A percentile compares a stretch with the other conserved stretches of the same genome.
These are phyloP conservation scores for Fomitopsis pulvina DNA, from an alignment of 768 basidiomycete species.

Conservation along the genomic window DNA sequence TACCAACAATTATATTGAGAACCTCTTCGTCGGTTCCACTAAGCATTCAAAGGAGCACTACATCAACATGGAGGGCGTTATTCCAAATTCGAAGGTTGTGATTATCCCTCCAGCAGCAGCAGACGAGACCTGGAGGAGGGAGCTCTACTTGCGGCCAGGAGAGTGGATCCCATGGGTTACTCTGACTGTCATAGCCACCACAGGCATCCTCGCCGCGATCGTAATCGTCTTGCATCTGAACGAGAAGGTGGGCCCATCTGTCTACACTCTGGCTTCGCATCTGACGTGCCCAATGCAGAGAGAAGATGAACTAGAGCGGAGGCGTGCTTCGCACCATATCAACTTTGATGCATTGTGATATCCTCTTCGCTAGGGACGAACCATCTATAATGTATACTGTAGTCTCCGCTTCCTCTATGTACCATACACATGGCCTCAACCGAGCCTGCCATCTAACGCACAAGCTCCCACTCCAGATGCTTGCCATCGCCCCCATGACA, in stretches of 20 bases:
- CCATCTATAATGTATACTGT: conserved; percentile 7
- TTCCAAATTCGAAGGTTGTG: conserved; percentile 96
- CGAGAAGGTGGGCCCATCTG: conserved; percentile 66
- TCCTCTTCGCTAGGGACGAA: too few species aligned
- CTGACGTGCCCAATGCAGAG: conserved; percentile 40
- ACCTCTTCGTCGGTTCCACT: conserved; percentile 92
- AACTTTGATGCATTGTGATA: conserved; percentile 90
- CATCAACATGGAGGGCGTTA: conserved; percentile 93
- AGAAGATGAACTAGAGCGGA: conserved; percentile 89
- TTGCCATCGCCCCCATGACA: conserved; percentile 45
- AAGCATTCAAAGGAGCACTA: conserved; percentile 64
- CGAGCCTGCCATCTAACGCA: too few species aligned
- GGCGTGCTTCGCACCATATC: conserved; percentile 88
- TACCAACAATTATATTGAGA: conserved; percentile 99
- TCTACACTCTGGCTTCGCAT: conserved; percentile 4
- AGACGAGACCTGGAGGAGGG: conserved; percentile 70
- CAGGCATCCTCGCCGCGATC: conserved; percentile 67
- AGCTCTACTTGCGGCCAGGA: conserved; percentile 88
- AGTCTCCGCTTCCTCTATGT: background rate
- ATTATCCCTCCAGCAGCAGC: conserved; percentile 68
- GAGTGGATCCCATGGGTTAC: conserved; percentile 99
- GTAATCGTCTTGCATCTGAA: conserved; percentile 84
- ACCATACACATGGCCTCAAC: conserved; percentile 1
- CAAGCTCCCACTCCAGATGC: conserved; percentile 44
- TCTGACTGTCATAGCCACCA: conserved; percentile 73